Base-by-base conservation (phyloP, 768 basidiomycete genomes). In the Pulveroboletus sp. region DNA sequence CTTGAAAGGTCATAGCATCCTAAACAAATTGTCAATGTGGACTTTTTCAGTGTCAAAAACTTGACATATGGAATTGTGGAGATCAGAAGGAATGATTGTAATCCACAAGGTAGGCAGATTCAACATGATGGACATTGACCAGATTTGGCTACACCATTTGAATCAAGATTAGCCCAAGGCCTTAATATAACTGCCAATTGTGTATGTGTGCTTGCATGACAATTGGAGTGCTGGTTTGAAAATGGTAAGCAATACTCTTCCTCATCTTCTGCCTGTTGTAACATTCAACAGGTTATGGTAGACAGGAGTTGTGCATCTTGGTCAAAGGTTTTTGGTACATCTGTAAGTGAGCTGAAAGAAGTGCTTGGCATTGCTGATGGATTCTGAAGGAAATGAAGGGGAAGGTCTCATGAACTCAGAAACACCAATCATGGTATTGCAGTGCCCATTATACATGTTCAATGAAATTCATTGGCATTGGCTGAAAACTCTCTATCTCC, bases 21-120 rank as follows among this genome's bases (percentile, higher is more conserved):
- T 7, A 13, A 30, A 13, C 6, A 30, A 13, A 6, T 30, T 30
- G 29, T 30, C 13, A 13, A 30, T 30, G 13, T 30, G 6, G 29
- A 30, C 13, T 30, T 30, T 30, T 13, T 30, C 29, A 0, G 43
- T 44, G 1, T 38, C 24, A 2, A 52, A 52, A 0, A 55, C 30
- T 11, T 55, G 50, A 0, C 26, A 11, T 0, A 49, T 52, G 0
- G 47, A 31, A 20, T 49, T 9, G 13, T 55, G 54, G 0, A 49
- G 5, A 11, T 52, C 32, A 1, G 32, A 31, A 0, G 50, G 43
- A n/a, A 50, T 51, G 4, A 54, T 47, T 0, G 45, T 51, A 0
- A 54, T 29, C 49, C 53, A 51, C 0, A 50, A 5, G 3, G 26
- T 36, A 1, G 43, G 52, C 13, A 32, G 47, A 3, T 37, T 36